Conservation (phyloP, 441 rosid species). For the Mallotus japonicus region DNA sequence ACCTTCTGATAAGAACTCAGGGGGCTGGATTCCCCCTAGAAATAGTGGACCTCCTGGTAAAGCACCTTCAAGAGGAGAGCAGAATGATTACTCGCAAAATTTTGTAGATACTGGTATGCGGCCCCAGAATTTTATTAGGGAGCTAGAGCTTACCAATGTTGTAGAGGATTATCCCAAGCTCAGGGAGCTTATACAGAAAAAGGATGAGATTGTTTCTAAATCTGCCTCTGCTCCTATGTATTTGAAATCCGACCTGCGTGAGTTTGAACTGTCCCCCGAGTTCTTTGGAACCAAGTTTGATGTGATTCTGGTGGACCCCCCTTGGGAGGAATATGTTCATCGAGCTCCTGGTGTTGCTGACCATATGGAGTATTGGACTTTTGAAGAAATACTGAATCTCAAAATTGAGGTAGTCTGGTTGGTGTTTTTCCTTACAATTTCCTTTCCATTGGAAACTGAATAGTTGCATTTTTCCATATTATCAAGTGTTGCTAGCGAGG, state of each 20-base stretch:
- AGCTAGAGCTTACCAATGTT: slow-evolving; percentile 94
- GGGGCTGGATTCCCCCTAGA: slow-evolving; percentile 90
- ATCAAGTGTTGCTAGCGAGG: not conserved
- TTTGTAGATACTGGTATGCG: slow-evolving; percentile 99
- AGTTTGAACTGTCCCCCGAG: slow-evolving; percentile 89
- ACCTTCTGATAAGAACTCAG: slow-evolving; percentile 66
- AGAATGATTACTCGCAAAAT: slow-evolving; percentile 98
- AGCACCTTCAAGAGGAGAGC: slow-evolving; percentile 99
- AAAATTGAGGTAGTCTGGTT: slow-evolving; percentile 78
- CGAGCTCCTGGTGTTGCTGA: slow-evolving; percentile 99
- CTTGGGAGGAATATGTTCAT: slow-evolving; percentile 99
- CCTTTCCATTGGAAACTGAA: not conserved
- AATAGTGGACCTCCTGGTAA: slow-evolving; percentile 71
- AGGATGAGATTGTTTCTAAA: slow-evolving; percentile 92
- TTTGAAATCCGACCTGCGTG: slow-evolving; percentile 70
- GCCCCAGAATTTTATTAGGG: slow-evolving; percentile 98
- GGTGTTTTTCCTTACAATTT: slow-evolving; percentile 11
- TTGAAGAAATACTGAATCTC: slow-evolving; percentile 87
- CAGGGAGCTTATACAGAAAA: slow-evolving; percentile 98
- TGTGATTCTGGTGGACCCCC: slow-evolving; percentile 96
- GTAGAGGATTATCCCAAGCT: slow-evolving; percentile 99
- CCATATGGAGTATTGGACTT: slow-evolving; percentile 97
- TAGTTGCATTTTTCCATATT: not conserved
- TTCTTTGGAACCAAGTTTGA: slow-evolving; percentile 95
- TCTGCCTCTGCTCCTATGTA: slow-evolving; percentile 97